These are phyloP conservation scores for Tetratostichococcus sp. DNA, from an alignment of 139 green algal species.

Conservation along the genomic window DNA sequence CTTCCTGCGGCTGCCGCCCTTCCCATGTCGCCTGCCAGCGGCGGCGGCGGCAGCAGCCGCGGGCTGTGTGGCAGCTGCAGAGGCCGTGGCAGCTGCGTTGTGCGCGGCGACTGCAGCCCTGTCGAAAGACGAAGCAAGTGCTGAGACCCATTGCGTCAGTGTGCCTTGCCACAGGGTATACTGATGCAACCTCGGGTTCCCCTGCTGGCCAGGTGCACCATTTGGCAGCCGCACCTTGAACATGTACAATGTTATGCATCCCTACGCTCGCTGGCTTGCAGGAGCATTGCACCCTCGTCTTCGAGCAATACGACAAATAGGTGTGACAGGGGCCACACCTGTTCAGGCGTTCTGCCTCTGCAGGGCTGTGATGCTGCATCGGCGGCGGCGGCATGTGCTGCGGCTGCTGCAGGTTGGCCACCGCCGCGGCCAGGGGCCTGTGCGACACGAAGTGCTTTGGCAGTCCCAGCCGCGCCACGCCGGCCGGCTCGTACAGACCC, in stretches of 20 bases:
- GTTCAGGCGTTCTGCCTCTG: background rate
- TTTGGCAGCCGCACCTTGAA: too few species aligned
- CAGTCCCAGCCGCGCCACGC: constrained; percentile 32
- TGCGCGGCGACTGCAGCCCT: too few species aligned
- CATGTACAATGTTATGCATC: too few species aligned
- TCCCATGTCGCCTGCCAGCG: background rate
- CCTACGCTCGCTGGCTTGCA: too few species aligned
- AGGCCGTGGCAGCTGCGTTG: too few species aligned
- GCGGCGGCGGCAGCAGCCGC: background rate
- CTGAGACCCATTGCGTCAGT: too few species aligned
- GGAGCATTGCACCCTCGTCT: too few species aligned
- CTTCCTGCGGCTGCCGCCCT: constrained; percentile 1
- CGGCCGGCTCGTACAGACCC: constrained; percentile 48
- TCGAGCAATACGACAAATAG: background rate
- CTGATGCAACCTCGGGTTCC: too few species aligned
- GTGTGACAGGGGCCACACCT: background rate
- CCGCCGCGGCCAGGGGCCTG: constrained; percentile 6
- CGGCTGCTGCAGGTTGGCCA: constrained; percentile 13
- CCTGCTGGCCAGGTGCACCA: too few species aligned
- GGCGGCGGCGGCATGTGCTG: background rate
- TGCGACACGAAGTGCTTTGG: constrained; percentile 13
- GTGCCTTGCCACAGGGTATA: too few species aligned
- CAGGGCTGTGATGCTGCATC: background rate
- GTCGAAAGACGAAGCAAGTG: too few species aligned
- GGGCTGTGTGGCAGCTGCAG: too few species aligned